Conservation (phyloP, 2,329 filamentous ascomycete species). For the Chrysoporthe deuterocubensis region DNA sequence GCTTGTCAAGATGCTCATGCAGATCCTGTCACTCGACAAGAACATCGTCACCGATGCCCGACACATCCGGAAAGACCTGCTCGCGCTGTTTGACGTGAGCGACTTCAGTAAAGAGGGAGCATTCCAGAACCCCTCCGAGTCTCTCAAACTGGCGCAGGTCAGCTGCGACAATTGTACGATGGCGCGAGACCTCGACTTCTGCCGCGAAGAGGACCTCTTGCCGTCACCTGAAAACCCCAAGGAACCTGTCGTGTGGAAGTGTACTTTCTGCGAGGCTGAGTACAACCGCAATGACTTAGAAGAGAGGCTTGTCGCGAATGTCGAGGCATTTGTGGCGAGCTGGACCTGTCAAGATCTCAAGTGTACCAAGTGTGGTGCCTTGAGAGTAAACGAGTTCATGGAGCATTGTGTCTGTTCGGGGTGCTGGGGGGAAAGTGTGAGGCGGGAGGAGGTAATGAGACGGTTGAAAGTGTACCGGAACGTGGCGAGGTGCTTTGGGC, state of each 20-base stretch:
- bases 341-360: constrained; percentile 92
- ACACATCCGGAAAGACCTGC: constrained; percentile 83
- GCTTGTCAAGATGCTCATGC: constrained; percentile 90
- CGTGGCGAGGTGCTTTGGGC: constrained; percentile 77
- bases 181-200: constrained; percentile 86
- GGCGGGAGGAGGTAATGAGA: constrained; percentile 66
- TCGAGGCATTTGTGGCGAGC: constrained; percentile 74
- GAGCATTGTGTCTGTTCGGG: constrained; percentile 95
- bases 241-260: constrained; percentile 63
- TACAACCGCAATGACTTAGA: constrained; percentile 83
- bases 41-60: constrained; percentile 88
- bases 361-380: constrained; percentile 71
- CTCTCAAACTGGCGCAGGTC: constrained; percentile 72
- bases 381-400: constrained; percentile 90
- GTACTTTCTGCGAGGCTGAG: constrained; percentile 73
- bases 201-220: constrained; percentile 82
- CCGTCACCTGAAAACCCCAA: constrained; percentile 42
- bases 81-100: constrained; percentile 88
- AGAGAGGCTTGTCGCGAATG: constrained; percentile 76
- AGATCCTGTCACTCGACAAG: constrained; percentile 88
- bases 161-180: constrained; percentile 92
- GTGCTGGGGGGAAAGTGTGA: constrained; percentile 75
- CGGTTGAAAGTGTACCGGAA: constrained; percentile 71
- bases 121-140: constrained; percentile 83
- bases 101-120: constrained; percentile 90